These are phyloP conservation scores for Fusarium proliferatum DNA, from an alignment of 2,329 filamentous ascomycete species.

Conservation along the genomic window DNA sequence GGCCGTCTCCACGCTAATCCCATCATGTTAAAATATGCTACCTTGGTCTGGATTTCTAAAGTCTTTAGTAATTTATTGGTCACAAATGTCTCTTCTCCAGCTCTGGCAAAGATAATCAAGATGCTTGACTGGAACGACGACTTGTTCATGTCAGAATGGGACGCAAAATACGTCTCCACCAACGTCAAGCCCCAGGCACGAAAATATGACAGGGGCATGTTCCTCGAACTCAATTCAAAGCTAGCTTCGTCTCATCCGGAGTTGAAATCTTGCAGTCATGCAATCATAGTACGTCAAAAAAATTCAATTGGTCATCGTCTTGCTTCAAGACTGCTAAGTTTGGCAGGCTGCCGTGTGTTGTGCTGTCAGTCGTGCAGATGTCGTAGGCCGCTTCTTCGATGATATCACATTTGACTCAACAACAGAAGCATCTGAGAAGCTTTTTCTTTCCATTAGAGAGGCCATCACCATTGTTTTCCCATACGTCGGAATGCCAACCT, in stretches of 20 bases:
- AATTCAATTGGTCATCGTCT: rapidly evolving
- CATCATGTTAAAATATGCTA: background rate
- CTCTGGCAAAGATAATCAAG: background rate
- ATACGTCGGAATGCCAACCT: slow-evolving; percentile 31
- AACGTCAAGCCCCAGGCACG: slow-evolving; percentile 18
- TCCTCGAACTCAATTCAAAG: slow-evolving; percentile 12
- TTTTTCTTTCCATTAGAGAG: slow-evolving; percentile 20
- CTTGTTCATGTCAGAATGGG: slow-evolving; percentile 27
- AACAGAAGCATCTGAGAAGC: slow-evolving; percentile 10
- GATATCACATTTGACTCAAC: slow-evolving; percentile 20
- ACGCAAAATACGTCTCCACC: slow-evolving; percentile 28
- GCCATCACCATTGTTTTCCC: slow-evolving; percentile 30
- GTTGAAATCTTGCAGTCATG: slow-evolving; percentile 2
- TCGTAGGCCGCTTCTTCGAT: slow-evolving; percentile 26
- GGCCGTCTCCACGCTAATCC: too few species aligned
- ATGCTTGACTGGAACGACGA: slow-evolving; percentile 29
- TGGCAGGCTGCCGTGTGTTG: slow-evolving; percentile 25
- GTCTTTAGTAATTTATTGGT: background rate
- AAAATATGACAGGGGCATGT: slow-evolving; percentile 14
- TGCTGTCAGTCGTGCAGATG: slow-evolving; percentile 27
- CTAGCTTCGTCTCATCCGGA: background rate
- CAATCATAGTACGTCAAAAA: slow-evolving; percentile 10
- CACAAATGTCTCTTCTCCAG: too few species aligned
- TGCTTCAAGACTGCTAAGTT: background rate
- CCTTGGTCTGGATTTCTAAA: background rate